A percentile compares a stretch with the other conserved stretches of the same genome.
phyloP scores from a whole-genome alignment of 805 yeast genomes.

The Barnettozyma sucrosica region DNA sequence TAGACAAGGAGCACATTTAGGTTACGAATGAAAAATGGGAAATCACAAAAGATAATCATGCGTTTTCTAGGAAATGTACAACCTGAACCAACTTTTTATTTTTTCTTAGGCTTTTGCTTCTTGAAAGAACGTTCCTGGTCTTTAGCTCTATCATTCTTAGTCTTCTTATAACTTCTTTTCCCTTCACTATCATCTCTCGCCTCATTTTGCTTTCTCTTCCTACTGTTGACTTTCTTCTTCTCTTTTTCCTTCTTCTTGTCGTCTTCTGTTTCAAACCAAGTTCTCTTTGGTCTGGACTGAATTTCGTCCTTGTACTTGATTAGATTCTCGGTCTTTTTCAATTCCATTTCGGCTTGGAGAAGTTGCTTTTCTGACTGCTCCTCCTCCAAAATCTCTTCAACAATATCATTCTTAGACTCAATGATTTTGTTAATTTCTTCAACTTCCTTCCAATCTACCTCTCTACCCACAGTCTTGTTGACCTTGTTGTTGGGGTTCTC shows the following conservation, averaged over 20 bases:
- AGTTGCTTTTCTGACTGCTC: conserved; percentile 88
- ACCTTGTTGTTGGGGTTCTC: conserved; percentile 31
- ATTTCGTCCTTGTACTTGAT: conserved; percentile 78
- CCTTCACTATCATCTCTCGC: conserved; percentile 45
- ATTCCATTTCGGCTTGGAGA: conserved; percentile 83
- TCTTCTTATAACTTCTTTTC: conserved; percentile 67
- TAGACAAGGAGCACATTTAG: conserved; percentile 7
- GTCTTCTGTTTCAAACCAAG: conserved; percentile 78
- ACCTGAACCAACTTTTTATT: neutral
- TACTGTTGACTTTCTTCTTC: conserved; percentile 38
- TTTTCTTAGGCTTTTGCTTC: conserved; percentile 21
- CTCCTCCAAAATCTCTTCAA: conserved; percentile 77
- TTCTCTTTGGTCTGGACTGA: conserved; percentile 84
- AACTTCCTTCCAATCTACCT: conserved; percentile 84
- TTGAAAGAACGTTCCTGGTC: conserved; percentile 38
- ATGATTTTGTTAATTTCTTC: conserved; percentile 61
- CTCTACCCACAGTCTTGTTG: conserved; percentile 77
- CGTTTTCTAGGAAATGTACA: neutral
- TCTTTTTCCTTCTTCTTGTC: conserved; percentile 34
- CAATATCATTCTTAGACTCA: conserved; percentile 49
- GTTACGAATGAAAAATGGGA: neutral
- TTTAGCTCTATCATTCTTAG: conserved; percentile 59
- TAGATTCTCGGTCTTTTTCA: conserved; percentile 79
- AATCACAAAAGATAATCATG: neutral
- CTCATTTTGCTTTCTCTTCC: conserved; percentile 67